A percentile compares a stretch with the other conserved stretches of the same genome.
These are phyloP conservation scores for Apocynum venetum DNA, from an alignment of 257 asterid genomes.

Conservation along the genomic window DNA sequence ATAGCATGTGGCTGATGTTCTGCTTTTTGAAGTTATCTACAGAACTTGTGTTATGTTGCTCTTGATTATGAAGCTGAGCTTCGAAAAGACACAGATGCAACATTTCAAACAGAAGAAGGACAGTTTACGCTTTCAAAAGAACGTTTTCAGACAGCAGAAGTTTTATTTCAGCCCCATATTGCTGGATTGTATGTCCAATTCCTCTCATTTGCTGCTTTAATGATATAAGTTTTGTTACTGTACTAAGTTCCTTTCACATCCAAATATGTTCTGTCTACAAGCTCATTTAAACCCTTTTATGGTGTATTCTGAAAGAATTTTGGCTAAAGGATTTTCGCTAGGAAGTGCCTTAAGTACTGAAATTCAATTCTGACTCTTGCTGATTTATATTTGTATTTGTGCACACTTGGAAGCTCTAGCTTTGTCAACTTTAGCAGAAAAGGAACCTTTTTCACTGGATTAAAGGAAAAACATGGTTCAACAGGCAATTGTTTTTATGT, in stretches of 20 bases:
- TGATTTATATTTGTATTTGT: background rate
- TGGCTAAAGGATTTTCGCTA: background rate
- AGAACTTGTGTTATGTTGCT: slow-evolving; percentile 93
- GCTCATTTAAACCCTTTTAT: background rate
- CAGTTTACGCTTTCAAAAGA: slow-evolving; percentile 74
- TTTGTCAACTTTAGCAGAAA: background rate
- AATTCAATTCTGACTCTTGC: background rate
- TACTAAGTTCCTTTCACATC: background rate
- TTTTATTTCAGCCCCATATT: slow-evolving; percentile 80
- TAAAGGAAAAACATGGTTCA: background rate
- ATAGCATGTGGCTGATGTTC: slow-evolving; percentile 18
- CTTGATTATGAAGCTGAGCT: slow-evolving; percentile 88
- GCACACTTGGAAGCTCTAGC: background rate
- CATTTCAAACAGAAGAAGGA: slow-evolving; percentile 58
- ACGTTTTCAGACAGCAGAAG: slow-evolving; percentile 95
- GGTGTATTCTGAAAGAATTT: background rate
- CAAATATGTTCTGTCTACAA: background rate
- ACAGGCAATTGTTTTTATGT: background rate
- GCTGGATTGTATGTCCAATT: slow-evolving; percentile 75
- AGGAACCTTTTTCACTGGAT: background rate
- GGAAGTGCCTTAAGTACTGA: background rate
- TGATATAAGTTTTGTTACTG: background rate
- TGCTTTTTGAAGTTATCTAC: slow-evolving; percentile 31
- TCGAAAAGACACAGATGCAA: slow-evolving; percentile 61
- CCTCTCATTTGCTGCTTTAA: slow-evolving; percentile 23